These are phyloP conservation scores for Trichophyton benhamiae DNA, from an alignment of 2,329 filamentous ascomycete genomes.

Conservation along the genomic window DNA sequence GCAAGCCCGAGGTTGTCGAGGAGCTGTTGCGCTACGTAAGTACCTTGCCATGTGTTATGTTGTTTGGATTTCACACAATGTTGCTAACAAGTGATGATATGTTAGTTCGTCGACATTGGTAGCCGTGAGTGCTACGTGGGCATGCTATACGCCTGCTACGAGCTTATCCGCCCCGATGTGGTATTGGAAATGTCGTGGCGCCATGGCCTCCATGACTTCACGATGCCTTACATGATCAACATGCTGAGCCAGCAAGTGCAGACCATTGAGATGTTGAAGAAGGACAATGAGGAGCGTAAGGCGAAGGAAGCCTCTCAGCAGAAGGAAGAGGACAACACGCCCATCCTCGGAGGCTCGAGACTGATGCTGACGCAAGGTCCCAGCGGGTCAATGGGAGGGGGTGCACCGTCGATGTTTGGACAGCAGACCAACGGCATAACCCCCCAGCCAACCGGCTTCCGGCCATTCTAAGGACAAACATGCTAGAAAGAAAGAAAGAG, in stretches of 20 bases:
- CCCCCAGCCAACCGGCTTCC: slow-evolving; percentile 73
- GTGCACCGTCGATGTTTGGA: slow-evolving; percentile 46
- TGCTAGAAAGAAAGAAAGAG: not conserved
- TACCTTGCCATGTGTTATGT: slow-evolving; percentile 22
- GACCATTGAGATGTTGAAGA: slow-evolving; percentile 72
- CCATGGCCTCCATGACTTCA: slow-evolving; percentile 85
- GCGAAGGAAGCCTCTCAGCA: slow-evolving; percentile 56
- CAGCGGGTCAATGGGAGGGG: slow-evolving; percentile 22
- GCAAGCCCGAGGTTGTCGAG: slow-evolving; percentile 84
- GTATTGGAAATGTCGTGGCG: slow-evolving; percentile 97
- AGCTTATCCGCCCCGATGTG: slow-evolving; percentile 82
- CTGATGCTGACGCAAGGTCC: slow-evolving; percentile 95
- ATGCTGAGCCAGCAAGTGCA: slow-evolving; percentile 82
- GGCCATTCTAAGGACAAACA: slow-evolving; percentile 34
- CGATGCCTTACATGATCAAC: slow-evolving; percentile 99
- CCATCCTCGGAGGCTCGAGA: slow-evolving; percentile 76
- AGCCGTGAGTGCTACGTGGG: slow-evolving; percentile 99
- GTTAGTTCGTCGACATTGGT: slow-evolving; percentile 93
- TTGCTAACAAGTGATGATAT: not conserved
- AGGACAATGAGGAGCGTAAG: slow-evolving; percentile 93
- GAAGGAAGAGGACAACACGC: slow-evolving; percentile 85
- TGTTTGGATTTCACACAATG: not conserved
- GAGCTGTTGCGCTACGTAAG: slow-evolving; percentile 93
- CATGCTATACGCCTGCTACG: slow-evolving; percentile 98
- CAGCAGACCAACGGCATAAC: slow-evolving; percentile 76